A percentile compares a stretch with the other conserved stretches of the same genome.
phyloP scores from a whole-genome alignment of 768 basidiomycete genomes.

The Leucosporidium yakuticum region DNA sequence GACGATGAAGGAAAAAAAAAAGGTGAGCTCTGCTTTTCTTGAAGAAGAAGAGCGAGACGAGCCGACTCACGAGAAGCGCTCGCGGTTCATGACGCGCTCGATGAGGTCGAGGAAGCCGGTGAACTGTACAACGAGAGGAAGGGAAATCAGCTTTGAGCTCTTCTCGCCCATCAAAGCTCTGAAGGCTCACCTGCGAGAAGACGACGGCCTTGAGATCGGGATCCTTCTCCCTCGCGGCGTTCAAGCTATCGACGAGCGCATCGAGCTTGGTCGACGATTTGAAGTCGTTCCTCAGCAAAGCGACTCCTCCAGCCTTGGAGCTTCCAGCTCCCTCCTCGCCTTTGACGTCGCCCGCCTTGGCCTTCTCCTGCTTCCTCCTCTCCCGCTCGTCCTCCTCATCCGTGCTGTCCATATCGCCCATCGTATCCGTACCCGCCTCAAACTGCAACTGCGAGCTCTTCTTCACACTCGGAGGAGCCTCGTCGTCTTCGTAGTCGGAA shows the following conservation, averaged over 20 bases:
- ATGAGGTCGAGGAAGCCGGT: conserved; percentile 82
- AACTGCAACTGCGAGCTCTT: conserved; percentile 17
- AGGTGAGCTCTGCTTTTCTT: background rate
- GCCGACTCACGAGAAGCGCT: conserved; percentile 53
- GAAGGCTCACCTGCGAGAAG: conserved; percentile 53
- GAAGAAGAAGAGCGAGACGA: background rate
- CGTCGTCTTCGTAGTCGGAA: conserved; percentile 4
- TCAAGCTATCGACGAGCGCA: conserved; percentile 67
- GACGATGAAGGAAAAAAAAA: background rate
- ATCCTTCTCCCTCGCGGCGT: conserved; percentile 54
- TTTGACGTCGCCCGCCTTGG: background rate
- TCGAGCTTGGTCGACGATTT: conserved; percentile 85
- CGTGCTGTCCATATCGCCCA: conserved; percentile 18
- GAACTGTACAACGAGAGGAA: conserved; percentile 54
- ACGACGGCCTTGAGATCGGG: conserved; percentile 70
- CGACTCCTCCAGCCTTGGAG: conserved; percentile 45
- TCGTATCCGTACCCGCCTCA: conserved; percentile 35
- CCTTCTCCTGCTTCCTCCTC: too few species aligned
- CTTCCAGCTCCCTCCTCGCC: background rate
- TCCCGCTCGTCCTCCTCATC: conserved; percentile 17
- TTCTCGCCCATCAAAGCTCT: background rate
- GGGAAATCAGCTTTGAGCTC: background rate
- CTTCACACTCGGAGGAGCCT: conserved; percentile 13
- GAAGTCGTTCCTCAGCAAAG: conserved; percentile 73
- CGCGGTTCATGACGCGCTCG: conserved; percentile 61